These are phyloP conservation scores for Porcisia deanei DNA, from an alignment of 208 protist species.

Conservation along the genomic window DNA sequence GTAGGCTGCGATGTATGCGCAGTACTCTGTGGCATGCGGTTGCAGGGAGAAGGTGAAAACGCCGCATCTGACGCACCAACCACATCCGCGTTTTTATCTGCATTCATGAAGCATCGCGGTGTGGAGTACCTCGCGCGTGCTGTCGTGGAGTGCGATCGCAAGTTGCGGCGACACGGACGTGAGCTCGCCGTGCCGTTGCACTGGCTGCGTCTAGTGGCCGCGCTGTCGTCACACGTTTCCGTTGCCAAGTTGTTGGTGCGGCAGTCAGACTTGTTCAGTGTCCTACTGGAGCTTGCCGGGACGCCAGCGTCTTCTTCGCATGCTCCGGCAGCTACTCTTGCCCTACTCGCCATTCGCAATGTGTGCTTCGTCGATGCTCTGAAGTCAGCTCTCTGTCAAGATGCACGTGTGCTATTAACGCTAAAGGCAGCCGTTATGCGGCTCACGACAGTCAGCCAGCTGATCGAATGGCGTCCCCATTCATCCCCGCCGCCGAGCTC, in stretches of 20 bases:
- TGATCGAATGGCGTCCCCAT: constrained; percentile 15
- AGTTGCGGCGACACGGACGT: constrained; percentile 20
- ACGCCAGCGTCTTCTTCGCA: constrained; percentile 8
- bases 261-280: constrained; percentile 47
- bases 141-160: constrained; percentile 24
- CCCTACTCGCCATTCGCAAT: constrained; percentile 73
- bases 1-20: constrained; percentile 27
- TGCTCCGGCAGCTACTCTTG: constrained; percentile 38
- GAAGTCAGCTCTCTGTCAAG: constrained; percentile 75
- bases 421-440: constrained; percentile 67
- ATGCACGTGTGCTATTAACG: constrained; percentile 65
- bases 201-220: constrained; percentile 58
- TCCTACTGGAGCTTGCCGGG: constrained; percentile 60
- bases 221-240: constrained; percentile 54
- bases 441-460: constrained; percentile 28
- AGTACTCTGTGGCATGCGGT: constrained; percentile 2
- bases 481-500: not conserved
- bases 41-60: not conserved
- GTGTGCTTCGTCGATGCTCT: constrained; percentile 62
- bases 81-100: constrained; percentile 13
- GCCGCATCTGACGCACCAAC: not conserved
- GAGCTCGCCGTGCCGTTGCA: constrained; percentile 30
- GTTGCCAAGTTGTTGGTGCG: constrained; percentile 43
- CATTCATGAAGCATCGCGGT: constrained; percentile 26
- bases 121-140: constrained; percentile 18